Base-by-base conservation (phyloP, 1,284 basidiomycete species). In the Ustilago xerochloae region DNA sequence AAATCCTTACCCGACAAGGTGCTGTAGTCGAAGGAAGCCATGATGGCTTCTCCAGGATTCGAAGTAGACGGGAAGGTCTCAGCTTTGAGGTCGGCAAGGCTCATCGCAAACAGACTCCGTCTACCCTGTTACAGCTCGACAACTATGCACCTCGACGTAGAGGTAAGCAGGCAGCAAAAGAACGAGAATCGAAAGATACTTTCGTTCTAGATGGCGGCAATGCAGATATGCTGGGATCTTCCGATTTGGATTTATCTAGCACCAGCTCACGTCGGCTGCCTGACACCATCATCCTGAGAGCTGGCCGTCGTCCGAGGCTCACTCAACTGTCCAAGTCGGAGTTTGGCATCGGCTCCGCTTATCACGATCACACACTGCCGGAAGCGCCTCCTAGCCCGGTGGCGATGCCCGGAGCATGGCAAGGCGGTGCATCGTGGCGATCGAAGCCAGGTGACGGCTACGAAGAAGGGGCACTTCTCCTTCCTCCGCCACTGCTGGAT, bases 361-460 rank as follows among this genome's bases (percentile, higher is more conserved):
- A 46, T 22, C 61, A 65, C 39, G 35, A 55, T 8, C 51, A 59
- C 12, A 65, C 45, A 4, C 60, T 73, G 3, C 73, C 69, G 13
- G 78, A 81, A 13, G 70, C 78, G 3, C 81, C 81, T 43, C 77
- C 80, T 2, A 78, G 77, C 30, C 81, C 81, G 6, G 53, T 83
- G 7, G 79, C 69, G 4, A 83, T 83, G 81, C 81, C 81, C 0
- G 81, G 81, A n/a, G 79, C 73, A 1, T 83, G 76, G 78, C 74
- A 65, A 1, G 77, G 71, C 16, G 76, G 78, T 13, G 59, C 58
- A 6, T 61, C 67, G 7, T 77, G 76, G 69, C 48, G 75, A 3
- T 53, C 61, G n/a, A 71, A 66, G 22, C 60, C 64, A 12, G 70
- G 69, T 5, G 74, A 77, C 26, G 68, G 72, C 22, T 70, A 78